Evolutionary conservation across 2,329 filamentous ascomycete genomes (phyloP).

Genomic region (Penicillium thymicola): DNA sequence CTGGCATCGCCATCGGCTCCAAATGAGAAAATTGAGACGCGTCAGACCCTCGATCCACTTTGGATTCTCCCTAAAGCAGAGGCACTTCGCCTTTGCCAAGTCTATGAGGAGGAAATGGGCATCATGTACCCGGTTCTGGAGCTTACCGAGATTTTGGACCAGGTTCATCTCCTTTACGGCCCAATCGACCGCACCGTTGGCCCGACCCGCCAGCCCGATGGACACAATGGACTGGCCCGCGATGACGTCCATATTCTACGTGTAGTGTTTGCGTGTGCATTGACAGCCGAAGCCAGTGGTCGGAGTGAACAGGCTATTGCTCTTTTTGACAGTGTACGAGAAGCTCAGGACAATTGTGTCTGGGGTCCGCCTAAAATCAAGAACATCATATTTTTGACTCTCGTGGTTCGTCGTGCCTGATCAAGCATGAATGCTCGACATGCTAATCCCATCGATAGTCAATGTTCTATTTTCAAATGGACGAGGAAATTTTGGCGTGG

Average conservation of each 20-base stretch:
- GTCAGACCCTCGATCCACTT: constrained; percentile 62
- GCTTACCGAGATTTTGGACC: constrained; percentile 63
- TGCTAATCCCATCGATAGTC: constrained; percentile 43
- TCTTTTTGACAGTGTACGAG: constrained; percentile 73
- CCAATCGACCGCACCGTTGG: constrained; percentile 7
- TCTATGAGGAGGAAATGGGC: constrained; percentile 85
- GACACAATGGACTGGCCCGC: constrained; percentile 51
- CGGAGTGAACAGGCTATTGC: constrained; percentile 69
- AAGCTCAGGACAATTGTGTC: constrained; percentile 62
- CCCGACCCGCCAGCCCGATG: background rate
- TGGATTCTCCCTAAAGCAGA: constrained; percentile 73
- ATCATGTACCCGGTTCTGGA: constrained; percentile 85
- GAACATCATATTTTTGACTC: constrained; percentile 55
- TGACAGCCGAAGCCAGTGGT: constrained; percentile 74
- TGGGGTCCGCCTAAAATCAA: constrained; percentile 58
- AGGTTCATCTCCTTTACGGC: constrained; percentile 62
- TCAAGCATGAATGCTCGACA: too few relatives aligned
- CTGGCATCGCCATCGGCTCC: constrained; percentile 28
- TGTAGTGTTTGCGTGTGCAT: constrained; percentile 72
- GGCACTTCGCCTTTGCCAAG: constrained; percentile 69
- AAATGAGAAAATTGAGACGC: constrained; percentile 23
- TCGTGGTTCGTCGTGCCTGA: constrained; percentile 36
- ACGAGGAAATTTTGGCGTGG: constrained; percentile 84
- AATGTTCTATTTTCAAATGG: constrained; percentile 77
- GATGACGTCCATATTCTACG: constrained; percentile 70